Evolutionary conservation across 1,284 basidiomycete genomes (phyloP), one percentile per base, ranked within the genome.

Genomic region (Waitea zeae): DNA sequence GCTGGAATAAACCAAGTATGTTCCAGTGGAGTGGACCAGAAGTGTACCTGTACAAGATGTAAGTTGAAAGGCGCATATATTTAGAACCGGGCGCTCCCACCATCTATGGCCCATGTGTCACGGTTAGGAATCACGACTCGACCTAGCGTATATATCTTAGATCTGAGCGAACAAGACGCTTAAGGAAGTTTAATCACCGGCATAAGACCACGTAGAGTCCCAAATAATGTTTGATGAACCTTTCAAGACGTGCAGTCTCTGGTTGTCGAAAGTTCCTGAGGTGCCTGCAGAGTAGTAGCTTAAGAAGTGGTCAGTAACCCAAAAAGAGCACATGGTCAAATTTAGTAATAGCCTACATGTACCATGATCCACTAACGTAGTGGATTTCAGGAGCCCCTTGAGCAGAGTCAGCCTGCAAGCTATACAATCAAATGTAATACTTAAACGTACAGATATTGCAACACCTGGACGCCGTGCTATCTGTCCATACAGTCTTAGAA

Each of bases 271-370:
- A 11, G 48, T 52, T 3, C 44, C 53, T 5, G 41, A 39, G 2
- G 50, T 49, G 11, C 58, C 58, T 9, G 58, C 58, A 2, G 50
- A 41, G 43, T 58, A 59, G 42, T 57, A 57, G 9, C 53, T 57
- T 29, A 15, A 35, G 5, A 6, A 27, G 12, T 18, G 29, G 17
- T 14, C 20, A 18, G 12, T 9, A 33, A 29, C 30, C 12, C 13
- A n/a, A 17, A 6, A 19, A 18, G 32, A n/a, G 28, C 7, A 14
- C 13, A 12, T 24, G 30, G 22, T 22, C 6, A 20, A 3, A 12
- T 20, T 19, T n/a, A n/a, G n/a, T n/a, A n/a, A n/a, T n/a, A n/a
- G 36, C 46, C 24, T 35, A 54, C 52, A 56, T 53, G 39, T 49
- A 56, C 52, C 52, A 54, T 12, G 49, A 41, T n/a, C 49, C 48